Base-by-base conservation (phyloP, 768 basidiomycete species). In the Kwoniella shandongensis region DNA sequence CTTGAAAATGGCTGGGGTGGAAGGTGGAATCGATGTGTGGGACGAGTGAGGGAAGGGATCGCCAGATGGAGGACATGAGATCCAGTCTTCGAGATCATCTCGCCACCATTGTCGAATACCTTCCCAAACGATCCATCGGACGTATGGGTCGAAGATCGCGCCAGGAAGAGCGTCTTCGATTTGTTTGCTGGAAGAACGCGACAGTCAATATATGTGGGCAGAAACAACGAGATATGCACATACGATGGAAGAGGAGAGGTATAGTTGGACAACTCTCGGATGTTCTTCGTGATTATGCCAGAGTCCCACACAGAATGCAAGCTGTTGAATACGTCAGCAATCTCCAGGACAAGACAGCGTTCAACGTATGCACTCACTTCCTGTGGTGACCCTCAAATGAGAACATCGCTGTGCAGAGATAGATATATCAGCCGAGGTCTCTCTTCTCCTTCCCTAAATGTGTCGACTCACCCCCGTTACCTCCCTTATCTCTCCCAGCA, bases 301-400 rank as follows among this genome's bases (percentile, higher is more conserved):
- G 79, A 79, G 70, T 97, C 93, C 94, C 91, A 97, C 0, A 90
- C 80, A 1, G 88, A 86, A 74, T 94, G 92, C 1, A 97, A 80
- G 72, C 91, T 90, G 23, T 15, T 20, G 15, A 4, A 41, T 50
- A 11, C n/a, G n/a, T n/a, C n/a, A n/a, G n/a, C n/a, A n/a, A n/a
- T n/a, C n/a, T 17, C 6, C 32, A 15, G 4, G n/a, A 5, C 10
- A 17, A 12, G 6, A 56, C 10, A 15, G 44, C 42, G 25, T 13
- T 20, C 23, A 25, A 5, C 25, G 10, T 12, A 30, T 17, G 18
- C 8, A 78, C 87, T 62, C 60, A 89, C 89, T 90, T 30, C 85
- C 88, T 47, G 80, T 76, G 58, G 26, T 87, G 80, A 0, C 83
- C 84, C 56, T 86, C 87, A 72, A 88, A 96, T 12, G 78, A 68